phyloP scores from a whole-genome alignment of 352 stramenopile genomes.

The Phytophthora boehmeriae region DNA sequence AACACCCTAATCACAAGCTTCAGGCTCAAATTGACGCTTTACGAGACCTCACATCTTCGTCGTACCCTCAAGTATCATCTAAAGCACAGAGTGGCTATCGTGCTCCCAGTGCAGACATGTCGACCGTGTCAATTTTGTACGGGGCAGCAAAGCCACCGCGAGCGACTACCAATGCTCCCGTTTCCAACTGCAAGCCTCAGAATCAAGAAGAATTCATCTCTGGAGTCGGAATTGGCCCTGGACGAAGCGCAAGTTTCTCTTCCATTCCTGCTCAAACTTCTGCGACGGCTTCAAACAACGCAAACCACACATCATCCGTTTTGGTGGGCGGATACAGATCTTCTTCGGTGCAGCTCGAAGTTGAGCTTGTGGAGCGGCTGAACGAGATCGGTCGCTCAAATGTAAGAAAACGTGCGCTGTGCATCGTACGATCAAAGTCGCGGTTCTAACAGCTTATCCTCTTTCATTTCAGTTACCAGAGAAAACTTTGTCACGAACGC shows the following conservation, averaged over 20 bases:
- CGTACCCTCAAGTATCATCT: slow-evolving; percentile 11
- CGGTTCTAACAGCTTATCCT: slow-evolving; percentile 3
- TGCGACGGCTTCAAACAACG: neutral
- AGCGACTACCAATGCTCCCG: neutral
- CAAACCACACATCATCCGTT: slow-evolving; percentile 15
- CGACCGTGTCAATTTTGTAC: slow-evolving; percentile 3
- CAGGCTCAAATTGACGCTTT: slow-evolving; percentile 46
- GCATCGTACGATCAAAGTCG: neutral
- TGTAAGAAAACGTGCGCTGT: slow-evolving; percentile 23
- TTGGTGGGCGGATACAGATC: slow-evolving; percentile 54
- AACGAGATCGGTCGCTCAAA: slow-evolving; percentile 75
- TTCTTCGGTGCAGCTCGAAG: slow-evolving; percentile 56
- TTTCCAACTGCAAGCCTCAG: slow-evolving; percentile 9
- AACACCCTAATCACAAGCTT: slow-evolving; percentile 38
- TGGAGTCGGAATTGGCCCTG: slow-evolving; percentile 26
- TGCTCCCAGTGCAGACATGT: slow-evolving; percentile 3
- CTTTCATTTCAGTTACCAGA: slow-evolving; percentile 48
- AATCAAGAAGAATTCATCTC: slow-evolving; percentile 33
- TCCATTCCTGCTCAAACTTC: slow-evolving; percentile 7
- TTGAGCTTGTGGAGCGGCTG: slow-evolving; percentile 65
- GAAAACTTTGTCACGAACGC: slow-evolving; percentile 53
- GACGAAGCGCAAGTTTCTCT: slow-evolving; percentile 16
- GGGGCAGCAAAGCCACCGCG: slow-evolving; percentile 4
- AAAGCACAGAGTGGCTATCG: slow-evolving; percentile 17
- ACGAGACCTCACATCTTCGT: slow-evolving; percentile 29